phyloP scores from a whole-genome alignment of 1,284 basidiomycete genomes.

The Leccinum fuscescens region DNA sequence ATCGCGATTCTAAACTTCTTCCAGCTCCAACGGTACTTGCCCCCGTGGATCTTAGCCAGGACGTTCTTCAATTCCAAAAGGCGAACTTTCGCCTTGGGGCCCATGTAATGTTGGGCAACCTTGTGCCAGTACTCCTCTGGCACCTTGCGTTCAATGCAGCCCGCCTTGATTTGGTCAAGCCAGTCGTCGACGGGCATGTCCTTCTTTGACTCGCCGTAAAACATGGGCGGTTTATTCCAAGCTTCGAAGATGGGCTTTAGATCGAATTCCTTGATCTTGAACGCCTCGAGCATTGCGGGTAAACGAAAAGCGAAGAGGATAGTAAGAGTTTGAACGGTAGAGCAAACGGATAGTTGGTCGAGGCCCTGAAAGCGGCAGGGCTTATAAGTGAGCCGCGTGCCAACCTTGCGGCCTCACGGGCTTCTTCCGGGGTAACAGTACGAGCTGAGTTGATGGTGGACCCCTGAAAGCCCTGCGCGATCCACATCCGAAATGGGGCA shows the following conservation, averaged over 20 bases:
- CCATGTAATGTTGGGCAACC: conserved; percentile 71
- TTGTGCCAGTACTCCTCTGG: conserved; percentile 78
- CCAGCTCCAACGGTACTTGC: conserved; percentile 76
- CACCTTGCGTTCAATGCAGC: conserved; percentile 62
- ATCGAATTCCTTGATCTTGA: conserved; percentile 73
- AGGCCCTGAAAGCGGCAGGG: conserved; percentile 11
- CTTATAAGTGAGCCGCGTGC: conserved; percentile 31
- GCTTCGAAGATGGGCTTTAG: conserved; percentile 59
- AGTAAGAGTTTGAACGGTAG: conserved; percentile 7
- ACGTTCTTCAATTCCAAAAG: conserved; percentile 69
- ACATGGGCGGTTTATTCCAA: conserved; percentile 64
- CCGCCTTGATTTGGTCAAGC: conserved; percentile 64
- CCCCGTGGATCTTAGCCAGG: conserved; percentile 68
- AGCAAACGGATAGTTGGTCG: conserved; percentile 16
- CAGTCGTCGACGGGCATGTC: conserved; percentile 67
- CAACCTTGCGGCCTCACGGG: conserved; percentile 27
- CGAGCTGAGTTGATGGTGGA: conserved; percentile 11
- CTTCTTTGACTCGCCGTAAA: conserved; percentile 63
- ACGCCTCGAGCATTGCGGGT: conserved; percentile 58
- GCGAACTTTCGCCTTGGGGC: conserved; percentile 58
- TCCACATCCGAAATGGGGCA: conserved; percentile 7
- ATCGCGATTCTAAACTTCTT: conserved; percentile 75
- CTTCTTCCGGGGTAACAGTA: conserved; percentile 29
- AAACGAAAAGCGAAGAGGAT: neutral
- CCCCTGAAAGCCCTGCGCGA: conserved; percentile 23